Conservation (phyloP, 257 asterid species). For the Fraxinus quadrangulata region DNA sequence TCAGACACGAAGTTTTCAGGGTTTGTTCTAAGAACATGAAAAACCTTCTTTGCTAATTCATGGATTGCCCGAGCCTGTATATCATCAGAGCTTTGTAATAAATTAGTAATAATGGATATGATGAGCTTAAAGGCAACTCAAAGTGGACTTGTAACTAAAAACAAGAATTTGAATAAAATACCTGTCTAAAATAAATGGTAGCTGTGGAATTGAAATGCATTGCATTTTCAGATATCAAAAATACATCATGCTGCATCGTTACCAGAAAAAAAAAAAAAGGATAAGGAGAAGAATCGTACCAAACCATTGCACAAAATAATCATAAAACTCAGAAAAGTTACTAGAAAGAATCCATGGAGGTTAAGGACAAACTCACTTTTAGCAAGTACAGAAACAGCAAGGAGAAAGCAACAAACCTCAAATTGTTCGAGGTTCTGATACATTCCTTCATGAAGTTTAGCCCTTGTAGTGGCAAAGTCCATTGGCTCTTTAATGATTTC, state of each 20-base stretch:
- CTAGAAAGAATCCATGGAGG: not conserved
- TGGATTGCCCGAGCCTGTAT: slow-evolving; percentile 75
- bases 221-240: slow-evolving; percentile 82
- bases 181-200: slow-evolving; percentile 77
- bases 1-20: slow-evolving; percentile 61
- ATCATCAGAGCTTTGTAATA: slow-evolving; percentile 2
- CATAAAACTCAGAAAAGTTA: not conserved
- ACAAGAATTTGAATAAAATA: slow-evolving; percentile 10
- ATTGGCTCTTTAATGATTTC: slow-evolving; percentile 79
- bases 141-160: not conserved
- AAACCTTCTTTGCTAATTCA: slow-evolving; percentile 78
- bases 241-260: slow-evolving; percentile 75
- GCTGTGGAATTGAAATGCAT: slow-evolving; percentile 82
- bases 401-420: slow-evolving; percentile 50
- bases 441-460: slow-evolving; percentile 91
- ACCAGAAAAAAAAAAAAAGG: not conserved
- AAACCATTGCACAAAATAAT: not conserved
- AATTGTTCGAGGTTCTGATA: slow-evolving; percentile 68
- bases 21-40: slow-evolving; percentile 58
- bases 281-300: not conserved
- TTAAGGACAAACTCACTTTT: too few species aligned
- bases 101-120: not conserved
- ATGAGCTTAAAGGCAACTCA: not conserved
- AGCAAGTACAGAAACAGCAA: not conserved
- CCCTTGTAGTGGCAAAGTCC: slow-evolving; percentile 98